Conservation (phyloP, 805 yeast species). For the Candida golubevii region DNA sequence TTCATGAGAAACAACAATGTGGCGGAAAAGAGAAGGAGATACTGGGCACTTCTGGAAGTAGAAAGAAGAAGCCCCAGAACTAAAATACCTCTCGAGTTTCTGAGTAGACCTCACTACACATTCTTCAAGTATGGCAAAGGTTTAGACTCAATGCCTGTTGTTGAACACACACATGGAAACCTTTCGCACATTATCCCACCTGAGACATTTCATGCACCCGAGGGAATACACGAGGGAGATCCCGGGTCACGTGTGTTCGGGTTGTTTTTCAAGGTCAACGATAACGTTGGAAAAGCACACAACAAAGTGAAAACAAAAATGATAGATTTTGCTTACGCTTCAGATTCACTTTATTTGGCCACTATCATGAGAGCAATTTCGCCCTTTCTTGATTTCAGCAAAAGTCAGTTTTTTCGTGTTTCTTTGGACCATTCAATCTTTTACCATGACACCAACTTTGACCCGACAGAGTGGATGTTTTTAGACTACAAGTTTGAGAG, state of each 20-base stretch:
- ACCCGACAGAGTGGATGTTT: slow-evolving; percentile 34
- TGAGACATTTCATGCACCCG: slow-evolving; percentile 14
- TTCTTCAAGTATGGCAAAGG: slow-evolving; percentile 17
- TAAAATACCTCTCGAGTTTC: slow-evolving; percentile 21
- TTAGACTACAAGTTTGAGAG: slow-evolving; percentile 30
- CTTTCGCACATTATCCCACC: slow-evolving; percentile 26
- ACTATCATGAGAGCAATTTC: slow-evolving; percentile 22
- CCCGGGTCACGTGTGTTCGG: slow-evolving; percentile 24
- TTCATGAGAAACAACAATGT: slow-evolving; percentile 22
- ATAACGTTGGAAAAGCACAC: slow-evolving; percentile 23
- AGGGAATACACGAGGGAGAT: slow-evolving; percentile 12
- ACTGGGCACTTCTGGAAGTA: slow-evolving; percentile 11
- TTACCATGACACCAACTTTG: slow-evolving; percentile 34
- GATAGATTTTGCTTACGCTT: slow-evolving; percentile 21
- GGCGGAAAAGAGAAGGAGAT: slow-evolving; percentile 7
- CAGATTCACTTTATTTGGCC: slow-evolving; percentile 33
- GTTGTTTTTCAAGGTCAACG: slow-evolving; percentile 28
- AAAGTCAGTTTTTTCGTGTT: slow-evolving; percentile 29
- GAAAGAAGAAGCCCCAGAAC: slow-evolving; percentile 12
- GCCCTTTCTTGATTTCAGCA: slow-evolving; percentile 11
- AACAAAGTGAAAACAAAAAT: slow-evolving; percentile 17
- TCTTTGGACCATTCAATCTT: slow-evolving; percentile 35
- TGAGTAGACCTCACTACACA: slow-evolving; percentile 19
- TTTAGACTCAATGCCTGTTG: slow-evolving; percentile 11
- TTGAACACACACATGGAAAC: slow-evolving; percentile 28